A percentile compares a stretch with the other conserved stretches of the same genome.
These are phyloP conservation scores for Tulasnella sp. DNA, from an alignment of 768 basidiomycete species.

Conservation along the genomic window DNA sequence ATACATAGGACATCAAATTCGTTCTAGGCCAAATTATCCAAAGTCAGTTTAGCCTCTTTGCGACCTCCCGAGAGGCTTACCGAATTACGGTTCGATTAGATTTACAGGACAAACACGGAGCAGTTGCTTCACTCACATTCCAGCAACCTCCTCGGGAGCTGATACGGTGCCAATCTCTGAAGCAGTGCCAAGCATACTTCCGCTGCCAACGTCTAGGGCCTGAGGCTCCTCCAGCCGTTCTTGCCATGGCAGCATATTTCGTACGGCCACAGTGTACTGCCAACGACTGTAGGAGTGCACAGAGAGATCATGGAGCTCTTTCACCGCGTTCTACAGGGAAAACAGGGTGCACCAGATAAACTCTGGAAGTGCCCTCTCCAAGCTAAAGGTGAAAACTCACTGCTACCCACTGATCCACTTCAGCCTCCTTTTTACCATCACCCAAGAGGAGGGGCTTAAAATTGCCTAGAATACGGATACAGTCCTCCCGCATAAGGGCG, in stretches of 20 bases:
- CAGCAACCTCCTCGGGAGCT: not conserved
- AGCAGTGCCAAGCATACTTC: not conserved
- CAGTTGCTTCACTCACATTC: not conserved
- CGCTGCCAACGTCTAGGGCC: not conserved
- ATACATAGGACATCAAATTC: not conserved
- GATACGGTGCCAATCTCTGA: not conserved
- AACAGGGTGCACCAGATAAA: not conserved
- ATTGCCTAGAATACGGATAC: not conserved
- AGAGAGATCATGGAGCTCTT: not conserved
- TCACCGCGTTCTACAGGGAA: not conserved
- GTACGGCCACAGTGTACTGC: not conserved
- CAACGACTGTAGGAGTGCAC: not conserved
- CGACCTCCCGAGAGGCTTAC: not conserved
- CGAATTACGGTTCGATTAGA: not conserved
- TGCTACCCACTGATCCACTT: not conserved
- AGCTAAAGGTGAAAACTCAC: not conserved
- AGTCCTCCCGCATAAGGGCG: not conserved
- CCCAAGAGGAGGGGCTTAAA: slow-evolving; percentile 1
- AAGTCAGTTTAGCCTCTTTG: not conserved
- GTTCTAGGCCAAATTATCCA: not conserved
- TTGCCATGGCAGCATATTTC: not conserved
- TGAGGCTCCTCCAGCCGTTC: not conserved
- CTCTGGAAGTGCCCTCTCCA: not conserved
- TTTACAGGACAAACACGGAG: not conserved
- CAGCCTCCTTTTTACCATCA: not conserved